Conservation (phyloP, 495 filamentous ascomycete species). For the Penicillium argentinense region DNA sequence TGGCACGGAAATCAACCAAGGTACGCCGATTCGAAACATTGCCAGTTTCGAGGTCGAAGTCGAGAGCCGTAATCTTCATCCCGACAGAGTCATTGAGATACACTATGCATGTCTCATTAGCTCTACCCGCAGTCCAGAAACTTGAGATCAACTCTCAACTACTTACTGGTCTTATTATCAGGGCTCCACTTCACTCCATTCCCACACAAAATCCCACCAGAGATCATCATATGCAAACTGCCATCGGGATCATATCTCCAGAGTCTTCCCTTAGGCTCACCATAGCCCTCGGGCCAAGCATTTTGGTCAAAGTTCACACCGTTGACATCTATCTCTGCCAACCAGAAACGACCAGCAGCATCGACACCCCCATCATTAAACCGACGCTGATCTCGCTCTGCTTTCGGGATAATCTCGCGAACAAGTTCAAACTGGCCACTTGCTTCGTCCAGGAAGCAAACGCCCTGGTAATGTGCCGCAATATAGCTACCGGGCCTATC, state of each 20-base stretch:
- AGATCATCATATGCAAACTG: conserved; percentile 24
- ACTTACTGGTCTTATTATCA: conserved; percentile 30
- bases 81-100: conserved; percentile 29
- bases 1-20: conserved; percentile 20
- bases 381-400: conserved; percentile 16
- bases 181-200: conserved; percentile 37
- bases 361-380: conserved; percentile 31
- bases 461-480: conserved; percentile 27
- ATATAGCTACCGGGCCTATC: conserved; percentile 26
- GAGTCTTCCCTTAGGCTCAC: conserved; percentile 18
- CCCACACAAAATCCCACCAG: conserved; percentile 25
- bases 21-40: conserved; percentile 22
- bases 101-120: conserved; percentile 10
- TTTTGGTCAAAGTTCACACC: conserved; percentile 13
- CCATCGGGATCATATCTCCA: conserved; percentile 38
- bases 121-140: neutral
- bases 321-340: conserved; percentile 24
- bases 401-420: conserved; percentile 25
- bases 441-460: conserved; percentile 24
- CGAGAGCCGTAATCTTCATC: conserved; percentile 22
- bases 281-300: conserved; percentile 15
- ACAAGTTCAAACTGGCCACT: conserved; percentile 23
- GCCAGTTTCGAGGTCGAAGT: conserved; percentile 29
- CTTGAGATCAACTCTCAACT: neutral
- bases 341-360: conserved; percentile 25